Evolutionary conservation across 2,329 filamentous ascomycete genomes (phyloP).

Genomic region (Sporothrix curviconia): DNA sequence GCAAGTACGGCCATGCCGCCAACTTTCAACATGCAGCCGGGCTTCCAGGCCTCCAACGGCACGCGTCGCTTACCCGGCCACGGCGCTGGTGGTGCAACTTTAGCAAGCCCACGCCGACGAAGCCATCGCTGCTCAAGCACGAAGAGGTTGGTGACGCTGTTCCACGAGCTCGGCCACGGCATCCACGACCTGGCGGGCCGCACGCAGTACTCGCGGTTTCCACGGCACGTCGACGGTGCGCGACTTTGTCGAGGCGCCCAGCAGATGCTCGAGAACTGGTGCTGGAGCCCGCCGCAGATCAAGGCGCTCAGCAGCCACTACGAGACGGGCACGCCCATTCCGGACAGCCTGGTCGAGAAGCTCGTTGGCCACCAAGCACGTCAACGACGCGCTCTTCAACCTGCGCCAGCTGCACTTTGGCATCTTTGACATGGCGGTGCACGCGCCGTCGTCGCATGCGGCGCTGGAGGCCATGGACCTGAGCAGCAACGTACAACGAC

Average conservation of each 20-base stretch:
- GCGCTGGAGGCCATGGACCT: slow-evolving; percentile 61
- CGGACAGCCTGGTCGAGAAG: slow-evolving; percentile 66
- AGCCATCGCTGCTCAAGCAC: slow-evolving; percentile 74
- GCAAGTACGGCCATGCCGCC: slow-evolving; percentile 79
- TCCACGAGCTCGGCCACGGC: slow-evolving; percentile 69
- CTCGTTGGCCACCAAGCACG: slow-evolving; percentile 71
- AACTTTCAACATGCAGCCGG: slow-evolving; percentile 78
- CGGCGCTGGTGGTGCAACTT: slow-evolving; percentile 81
- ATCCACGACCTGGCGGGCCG: slow-evolving; percentile 63
- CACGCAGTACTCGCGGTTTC: slow-evolving; percentile 57
- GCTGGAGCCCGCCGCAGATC: slow-evolving; percentile 61
- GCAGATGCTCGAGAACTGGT: slow-evolving; percentile 74
- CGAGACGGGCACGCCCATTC: slow-evolving; percentile 61
- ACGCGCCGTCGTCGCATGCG: slow-evolving; percentile 62
- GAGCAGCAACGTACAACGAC: slow-evolving; percentile 62
- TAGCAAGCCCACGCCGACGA: slow-evolving; percentile 68
- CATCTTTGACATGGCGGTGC: slow-evolving; percentile 77
- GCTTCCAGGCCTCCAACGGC: slow-evolving; percentile 60
- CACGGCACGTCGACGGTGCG: slow-evolving; percentile 60
- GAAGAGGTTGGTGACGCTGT: slow-evolving; percentile 76
- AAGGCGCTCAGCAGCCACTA: slow-evolving; percentile 67
- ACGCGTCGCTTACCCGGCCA: slow-evolving; percentile 68
- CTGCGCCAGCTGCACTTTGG: slow-evolving; percentile 74
- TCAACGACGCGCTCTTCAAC: slow-evolving; percentile 75
- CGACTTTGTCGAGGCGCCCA: slow-evolving; percentile 66